These are phyloP conservation scores for Daldinia vernicosa DNA, from an alignment of 495 filamentous ascomycete species.

Conservation along the genomic window DNA sequence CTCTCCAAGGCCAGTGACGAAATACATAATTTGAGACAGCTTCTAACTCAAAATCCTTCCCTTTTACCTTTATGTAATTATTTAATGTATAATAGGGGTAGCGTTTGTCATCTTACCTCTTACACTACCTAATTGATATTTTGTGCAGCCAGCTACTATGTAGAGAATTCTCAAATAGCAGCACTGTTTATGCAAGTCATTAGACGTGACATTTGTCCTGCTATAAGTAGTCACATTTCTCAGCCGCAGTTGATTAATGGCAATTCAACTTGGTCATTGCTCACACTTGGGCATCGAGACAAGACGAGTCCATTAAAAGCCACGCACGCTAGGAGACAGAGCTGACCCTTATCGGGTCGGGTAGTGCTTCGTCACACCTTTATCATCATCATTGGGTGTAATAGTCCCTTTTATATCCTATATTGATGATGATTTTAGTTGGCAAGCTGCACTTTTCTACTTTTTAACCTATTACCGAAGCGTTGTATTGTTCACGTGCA, in stretches of 20 bases:
- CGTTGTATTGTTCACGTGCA: slow-evolving; percentile 26
- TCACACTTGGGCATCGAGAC: not conserved
- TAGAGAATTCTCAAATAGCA: not conserved
- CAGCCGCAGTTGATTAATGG: not conserved
- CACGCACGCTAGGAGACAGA: not conserved
- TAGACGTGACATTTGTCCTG: not conserved
- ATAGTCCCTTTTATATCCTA: not conserved
- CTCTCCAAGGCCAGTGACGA: slow-evolving; percentile 24
- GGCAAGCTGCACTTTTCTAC: slow-evolving; percentile 2
- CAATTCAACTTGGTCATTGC: not conserved
- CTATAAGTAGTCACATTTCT: not conserved
- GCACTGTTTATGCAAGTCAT: not conserved
- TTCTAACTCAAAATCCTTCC: not conserved
- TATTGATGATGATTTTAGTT: not conserved
- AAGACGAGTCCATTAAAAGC: not conserved
- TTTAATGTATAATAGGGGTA: slow-evolving; percentile 1
- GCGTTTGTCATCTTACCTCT: not conserved
- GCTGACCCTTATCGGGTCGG: not conserved
- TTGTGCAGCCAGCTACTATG: not conserved
- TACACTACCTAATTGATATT: not conserved
- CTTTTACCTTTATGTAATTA: not conserved
- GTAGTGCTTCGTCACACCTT: not conserved
- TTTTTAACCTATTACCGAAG: not conserved
- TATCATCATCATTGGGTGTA: not conserved
- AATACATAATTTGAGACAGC: slow-evolving; percentile 14